Percentiles rank a stretch among this genome's conserved stretches.
phyloP scores from a whole-genome alignment of 2,329 filamentous ascomycete genomes.

The Ascochyta fabae region DNA sequence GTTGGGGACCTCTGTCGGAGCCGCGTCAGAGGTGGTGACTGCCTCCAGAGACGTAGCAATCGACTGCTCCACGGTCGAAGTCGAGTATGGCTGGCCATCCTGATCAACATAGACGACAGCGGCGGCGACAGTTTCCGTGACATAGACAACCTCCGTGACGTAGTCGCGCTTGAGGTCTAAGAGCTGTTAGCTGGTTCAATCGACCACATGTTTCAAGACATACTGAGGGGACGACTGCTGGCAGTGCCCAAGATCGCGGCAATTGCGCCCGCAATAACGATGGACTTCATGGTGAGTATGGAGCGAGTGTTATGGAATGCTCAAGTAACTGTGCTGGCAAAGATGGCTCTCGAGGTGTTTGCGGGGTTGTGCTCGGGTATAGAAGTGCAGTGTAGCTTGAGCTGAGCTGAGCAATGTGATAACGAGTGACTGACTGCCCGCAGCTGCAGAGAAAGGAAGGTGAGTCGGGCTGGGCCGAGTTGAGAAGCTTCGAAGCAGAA shows the following conservation, averaged over 20 bases:
- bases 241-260: slow-evolving; percentile 51
- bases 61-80: slow-evolving; percentile 22
- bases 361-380: slow-evolving; percentile 11
- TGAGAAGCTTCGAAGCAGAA: slow-evolving; percentile 23
- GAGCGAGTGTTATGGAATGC: slow-evolving; percentile 43
- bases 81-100: slow-evolving; percentile 36
- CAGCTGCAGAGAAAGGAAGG: slow-evolving; percentile 30
- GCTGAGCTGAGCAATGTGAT: slow-evolving; percentile 13
- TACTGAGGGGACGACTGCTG: slow-evolving; percentile 52
- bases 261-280: slow-evolving; percentile 46
- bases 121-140: slow-evolving; percentile 39
- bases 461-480: slow-evolving; percentile 25
- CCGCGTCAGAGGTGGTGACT: slow-evolving; percentile 17
- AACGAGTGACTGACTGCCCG: slow-evolving; percentile 35
- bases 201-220: slow-evolving; percentile 6
- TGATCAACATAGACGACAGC: slow-evolving; percentile 44
- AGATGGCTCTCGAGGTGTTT: slow-evolving; percentile 19
- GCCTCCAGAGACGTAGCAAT: slow-evolving; percentile 13
- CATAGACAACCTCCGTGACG: slow-evolving; percentile 41
- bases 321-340: slow-evolving; percentile 26
- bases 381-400: slow-evolving; percentile 7
- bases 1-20: slow-evolving; percentile 15
- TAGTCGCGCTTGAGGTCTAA: slow-evolving; percentile 40
- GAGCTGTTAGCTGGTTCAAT: slow-evolving; percentile 17
- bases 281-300: slow-evolving; percentile 54